These are phyloP conservation scores for Kernera saxatilis DNA, from an alignment of 345 rosid genomes.

Conservation along the genomic window DNA sequence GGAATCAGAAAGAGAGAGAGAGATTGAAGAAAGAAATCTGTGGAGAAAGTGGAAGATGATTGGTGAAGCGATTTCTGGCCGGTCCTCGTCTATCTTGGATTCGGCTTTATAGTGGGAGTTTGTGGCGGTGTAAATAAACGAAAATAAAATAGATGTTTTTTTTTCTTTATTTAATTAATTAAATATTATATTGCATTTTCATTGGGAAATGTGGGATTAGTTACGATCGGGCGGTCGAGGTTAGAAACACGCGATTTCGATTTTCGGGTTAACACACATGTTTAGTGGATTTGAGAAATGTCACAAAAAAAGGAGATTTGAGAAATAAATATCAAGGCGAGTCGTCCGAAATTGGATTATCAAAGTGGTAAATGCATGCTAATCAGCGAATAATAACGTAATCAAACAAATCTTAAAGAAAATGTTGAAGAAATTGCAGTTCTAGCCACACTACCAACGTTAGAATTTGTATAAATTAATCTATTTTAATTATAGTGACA, in stretches of 20 bases:
- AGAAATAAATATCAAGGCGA: background rate
- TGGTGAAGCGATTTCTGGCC: slow-evolving; percentile 25
- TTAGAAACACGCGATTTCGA: background rate
- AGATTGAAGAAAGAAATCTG: background rate
- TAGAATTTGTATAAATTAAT: too few species aligned
- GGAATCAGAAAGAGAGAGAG: background rate
- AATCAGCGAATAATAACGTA: background rate
- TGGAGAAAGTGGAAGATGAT: slow-evolving; percentile 9
- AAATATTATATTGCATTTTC: background rate
- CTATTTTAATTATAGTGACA: background rate
- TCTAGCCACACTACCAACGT: background rate
- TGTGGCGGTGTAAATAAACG: slow-evolving; percentile 26
- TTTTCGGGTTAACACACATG: slow-evolving; percentile 10
- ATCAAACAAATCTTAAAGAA: background rate
- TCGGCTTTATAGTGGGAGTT: slow-evolving; percentile 24
- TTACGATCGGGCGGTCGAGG: slow-evolving; percentile 17
- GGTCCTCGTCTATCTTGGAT: slow-evolving; percentile 28
- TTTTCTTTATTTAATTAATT: background rate
- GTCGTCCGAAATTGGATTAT: background rate
- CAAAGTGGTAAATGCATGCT: background rate
- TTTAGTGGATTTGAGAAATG: too few species aligned
- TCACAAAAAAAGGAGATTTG: too few species aligned
- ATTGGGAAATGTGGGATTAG: background rate
- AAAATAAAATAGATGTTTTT: background rate
- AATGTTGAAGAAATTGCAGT: background rate